A percentile compares a stretch with the other conserved stretches of the same genome.
Conservation (phyloP, 352 stramenopile genomes). For the Peronospora belbahrii region DNA sequence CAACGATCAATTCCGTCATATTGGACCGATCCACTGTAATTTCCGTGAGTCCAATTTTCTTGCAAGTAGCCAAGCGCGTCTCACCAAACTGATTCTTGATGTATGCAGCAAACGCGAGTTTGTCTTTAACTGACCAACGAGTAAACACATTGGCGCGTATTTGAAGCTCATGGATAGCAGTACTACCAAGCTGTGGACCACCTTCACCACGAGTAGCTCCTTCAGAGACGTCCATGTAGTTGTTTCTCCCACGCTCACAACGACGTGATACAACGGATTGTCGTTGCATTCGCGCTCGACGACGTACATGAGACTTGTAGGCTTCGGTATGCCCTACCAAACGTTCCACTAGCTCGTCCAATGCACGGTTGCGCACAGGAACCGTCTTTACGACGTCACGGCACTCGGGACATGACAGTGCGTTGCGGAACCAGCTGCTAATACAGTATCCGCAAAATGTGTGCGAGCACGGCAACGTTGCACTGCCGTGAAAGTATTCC, state of each 20-base stretch:
- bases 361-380: conserved; percentile 69
- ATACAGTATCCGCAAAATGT: conserved; percentile 79
- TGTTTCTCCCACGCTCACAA: conserved; percentile 8
- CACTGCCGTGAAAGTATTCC: conserved; percentile 71
- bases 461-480: conserved; percentile 75
- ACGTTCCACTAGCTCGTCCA: conserved; percentile 69
- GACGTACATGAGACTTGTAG: conserved; percentile 41
- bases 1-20: conserved; percentile 39
- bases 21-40: conserved; percentile 41
- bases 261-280: conserved; percentile 9
- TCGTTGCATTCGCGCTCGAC: conserved; percentile 25
- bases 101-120: conserved; percentile 36
- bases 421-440: conserved; percentile 68
- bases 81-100: conserved; percentile 56
- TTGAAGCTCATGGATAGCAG: conserved; percentile 2
- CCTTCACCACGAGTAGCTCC: conserved; percentile 18
- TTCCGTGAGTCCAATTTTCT: conserved; percentile 58
- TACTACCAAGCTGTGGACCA: conserved; percentile 14
- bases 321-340: conserved; percentile 58
- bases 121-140: conserved; percentile 42
- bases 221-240: conserved; percentile 15
- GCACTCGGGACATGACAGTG: conserved; percentile 73
- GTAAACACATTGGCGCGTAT: conserved; percentile 43
- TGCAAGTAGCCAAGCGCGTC: conserved; percentile 46
- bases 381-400: conserved; percentile 51